Conservation (phyloP, 768 basidiomycete species). For the Boletus vermiculosoides region DNA sequence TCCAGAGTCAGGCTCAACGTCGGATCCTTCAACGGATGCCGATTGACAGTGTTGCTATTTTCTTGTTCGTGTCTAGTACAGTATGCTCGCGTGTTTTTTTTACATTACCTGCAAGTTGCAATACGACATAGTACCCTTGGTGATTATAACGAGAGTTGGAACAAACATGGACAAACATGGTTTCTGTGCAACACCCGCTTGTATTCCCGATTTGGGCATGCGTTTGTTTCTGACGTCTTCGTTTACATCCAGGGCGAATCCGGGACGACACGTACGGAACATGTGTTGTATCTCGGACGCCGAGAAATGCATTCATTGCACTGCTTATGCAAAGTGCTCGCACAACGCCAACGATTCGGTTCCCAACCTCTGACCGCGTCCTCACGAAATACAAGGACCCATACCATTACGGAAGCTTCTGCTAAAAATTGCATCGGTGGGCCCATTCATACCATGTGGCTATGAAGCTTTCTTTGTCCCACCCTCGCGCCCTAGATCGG, state of each 20-base stretch:
- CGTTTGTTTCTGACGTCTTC: conserved; percentile 12
- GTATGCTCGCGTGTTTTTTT: conserved; percentile 7
- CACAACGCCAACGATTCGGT: not conserved
- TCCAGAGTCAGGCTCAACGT: conserved; percentile 12
- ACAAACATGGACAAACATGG: conserved; percentile 9
- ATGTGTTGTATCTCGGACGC: conserved; percentile 7
- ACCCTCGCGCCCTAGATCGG: not conserved
- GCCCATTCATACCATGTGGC: not conserved
- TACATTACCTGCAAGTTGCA: conserved; percentile 16
- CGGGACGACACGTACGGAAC: not conserved
- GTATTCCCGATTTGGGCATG: conserved; percentile 32
- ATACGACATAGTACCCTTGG: not conserved
- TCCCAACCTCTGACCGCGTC: not conserved
- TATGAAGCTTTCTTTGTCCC: not conserved
- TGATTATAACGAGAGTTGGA: conserved; percentile 9
- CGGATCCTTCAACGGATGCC: conserved; percentile 30
- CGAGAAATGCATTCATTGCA: not conserved
- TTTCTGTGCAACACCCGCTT: conserved; percentile 17
- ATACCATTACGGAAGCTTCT: not conserved
- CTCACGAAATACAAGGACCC: conserved; percentile 14
- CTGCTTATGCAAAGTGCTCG: not conserved
- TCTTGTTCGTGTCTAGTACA: not conserved
- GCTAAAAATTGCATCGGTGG: not conserved
- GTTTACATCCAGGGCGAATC: too few relatives aligned
- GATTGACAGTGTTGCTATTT: conserved; percentile 21